Evolutionary conservation across 148 eudicot species (phyloP), one percentile per base, ranked within the genome.

Genomic region (Heliosperma pusillum): DNA sequence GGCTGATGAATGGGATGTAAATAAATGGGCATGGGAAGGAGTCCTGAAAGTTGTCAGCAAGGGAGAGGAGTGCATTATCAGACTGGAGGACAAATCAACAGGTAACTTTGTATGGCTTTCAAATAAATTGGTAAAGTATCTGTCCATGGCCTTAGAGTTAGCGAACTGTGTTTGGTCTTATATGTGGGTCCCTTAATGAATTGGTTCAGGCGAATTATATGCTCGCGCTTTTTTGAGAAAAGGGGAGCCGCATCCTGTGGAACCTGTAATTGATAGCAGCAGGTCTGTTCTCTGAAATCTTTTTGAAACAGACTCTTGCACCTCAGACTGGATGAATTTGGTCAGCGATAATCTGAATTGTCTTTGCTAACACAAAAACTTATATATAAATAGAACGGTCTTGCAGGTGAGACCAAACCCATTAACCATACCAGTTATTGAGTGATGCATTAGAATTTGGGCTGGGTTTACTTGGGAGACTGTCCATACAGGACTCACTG

Each of bases 1-100:
- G 89, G 97, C 99, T 80, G 99, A 95, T 83, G 99, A 95, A 77
- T 95, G 99, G 99, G 83, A 95, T 90, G 97, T 95, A 59, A 95
- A 95, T 80, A 95, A 95, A 85, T 92, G 99, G 99, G 88, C 90
- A 53, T 95, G 99, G 99, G 99, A 95, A 79, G 99, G 99, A 71
- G 81, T 80, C 45, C 69, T 95, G 80, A 95, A 90, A 87, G 97
- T 92, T 72, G 66, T 92, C 63, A 90, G 97, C 83, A 92, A 95
- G 86, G 97, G 96, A 67, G 97, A 87, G 77, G 97, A 92, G 78
- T 95, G 99, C 88, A 95, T 95, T 53, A 95, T 95, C 82, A 86
- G 85, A 79, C 93, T 95, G 56, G 97, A 92, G 85, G 99, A 92
- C 79, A 92, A 92, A 86, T 76, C 86, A 63, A 87, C 97, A 82